Percentiles rank a stretch among this genome's conserved stretches.
These are phyloP conservation scores for Aciculosporium take DNA, from an alignment of 2,329 filamentous ascomycete genomes.

Conservation along the genomic window DNA sequence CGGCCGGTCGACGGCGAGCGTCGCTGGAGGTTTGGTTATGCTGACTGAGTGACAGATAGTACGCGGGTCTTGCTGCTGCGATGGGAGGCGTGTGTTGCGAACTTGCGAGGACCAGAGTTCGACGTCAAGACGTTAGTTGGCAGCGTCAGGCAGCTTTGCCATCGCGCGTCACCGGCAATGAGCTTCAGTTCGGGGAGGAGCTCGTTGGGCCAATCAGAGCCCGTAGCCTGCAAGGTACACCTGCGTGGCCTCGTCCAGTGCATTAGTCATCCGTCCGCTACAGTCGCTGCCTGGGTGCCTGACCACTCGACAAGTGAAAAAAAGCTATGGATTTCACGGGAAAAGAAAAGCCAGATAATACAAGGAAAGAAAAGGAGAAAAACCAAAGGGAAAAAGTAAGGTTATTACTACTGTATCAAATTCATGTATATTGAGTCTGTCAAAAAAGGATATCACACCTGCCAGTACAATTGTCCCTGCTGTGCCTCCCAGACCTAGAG, in stretches of 20 bases:
- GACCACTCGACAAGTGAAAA: background rate
- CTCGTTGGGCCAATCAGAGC: slow-evolving; percentile 1
- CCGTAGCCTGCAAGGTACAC: background rate
- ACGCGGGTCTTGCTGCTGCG: background rate
- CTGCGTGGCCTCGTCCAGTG: background rate
- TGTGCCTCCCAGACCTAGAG: background rate
- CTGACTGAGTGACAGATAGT: too few relatives aligned
- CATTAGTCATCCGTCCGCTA: slow-evolving; percentile 5
- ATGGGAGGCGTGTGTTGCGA: background rate
- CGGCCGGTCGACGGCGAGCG: slow-evolving; percentile 11
- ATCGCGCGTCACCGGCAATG: slow-evolving; percentile 25
- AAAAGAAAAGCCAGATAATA: too few relatives aligned
- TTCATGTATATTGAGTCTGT: slow-evolving; percentile 3
- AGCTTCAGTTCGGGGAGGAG: background rate
- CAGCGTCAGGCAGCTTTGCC: slow-evolving; percentile 29
- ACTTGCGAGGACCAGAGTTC: background rate
- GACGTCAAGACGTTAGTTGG: too few relatives aligned
- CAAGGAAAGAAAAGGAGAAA: too few relatives aligned
- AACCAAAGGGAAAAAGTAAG: too few relatives aligned
- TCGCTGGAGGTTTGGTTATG: too few relatives aligned
- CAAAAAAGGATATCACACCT: slow-evolving; percentile 5
- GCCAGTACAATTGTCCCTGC: background rate
- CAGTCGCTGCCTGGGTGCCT: slow-evolving; percentile 5
- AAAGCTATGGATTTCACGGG: too few relatives aligned
- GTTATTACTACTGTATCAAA: background rate